Conservation (phyloP, 352 stramenopile species). For the Pythium periplocum region DNA sequence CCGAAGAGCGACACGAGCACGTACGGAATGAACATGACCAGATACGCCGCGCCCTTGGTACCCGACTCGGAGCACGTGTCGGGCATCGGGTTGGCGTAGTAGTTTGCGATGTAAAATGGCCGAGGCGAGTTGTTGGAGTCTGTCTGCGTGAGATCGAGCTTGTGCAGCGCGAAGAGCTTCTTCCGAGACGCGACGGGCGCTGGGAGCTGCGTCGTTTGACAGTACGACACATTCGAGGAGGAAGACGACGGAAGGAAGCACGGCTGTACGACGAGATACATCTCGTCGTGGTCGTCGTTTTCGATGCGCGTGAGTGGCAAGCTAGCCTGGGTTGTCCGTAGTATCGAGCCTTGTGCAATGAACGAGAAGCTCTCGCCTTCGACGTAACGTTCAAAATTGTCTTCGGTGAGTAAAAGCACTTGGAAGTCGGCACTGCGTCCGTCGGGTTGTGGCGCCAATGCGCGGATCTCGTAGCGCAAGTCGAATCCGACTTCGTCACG, state of each 20-base stretch:
- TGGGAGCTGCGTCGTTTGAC: conserved; percentile 27
- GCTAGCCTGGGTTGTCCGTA: conserved; percentile 44
- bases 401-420: conserved; percentile 45
- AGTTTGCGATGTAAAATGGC: conserved; percentile 23
- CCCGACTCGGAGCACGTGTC: conserved; percentile 42
- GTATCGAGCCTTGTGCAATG: conserved; percentile 25
- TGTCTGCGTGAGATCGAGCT: conserved; percentile 1
- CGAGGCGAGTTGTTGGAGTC: conserved; percentile 12
- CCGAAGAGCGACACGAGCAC: conserved; percentile 44
- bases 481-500: conserved; percentile 57
- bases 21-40: conserved; percentile 60
- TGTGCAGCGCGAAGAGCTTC: conserved; percentile 43
- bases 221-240: conserved; percentile 15
- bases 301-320: conserved; percentile 40
- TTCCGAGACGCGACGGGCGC: conserved; percentile 29
- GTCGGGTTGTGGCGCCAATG: conserved; percentile 8
- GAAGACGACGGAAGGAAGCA: conserved; percentile 19
- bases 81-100: conserved; percentile 59
- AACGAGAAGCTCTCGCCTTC: conserved; percentile 38
- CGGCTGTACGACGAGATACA: conserved; percentile 61
- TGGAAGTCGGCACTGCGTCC: conserved; percentile 35
- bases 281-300: conserved; percentile 38
- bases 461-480: conserved; percentile 38
- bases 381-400: conserved; percentile 46
- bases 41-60: conserved; percentile 35